Base-by-base conservation (phyloP, 2,329 filamentous ascomycete genomes). In the Chaetomiaceae sp. region DNA sequence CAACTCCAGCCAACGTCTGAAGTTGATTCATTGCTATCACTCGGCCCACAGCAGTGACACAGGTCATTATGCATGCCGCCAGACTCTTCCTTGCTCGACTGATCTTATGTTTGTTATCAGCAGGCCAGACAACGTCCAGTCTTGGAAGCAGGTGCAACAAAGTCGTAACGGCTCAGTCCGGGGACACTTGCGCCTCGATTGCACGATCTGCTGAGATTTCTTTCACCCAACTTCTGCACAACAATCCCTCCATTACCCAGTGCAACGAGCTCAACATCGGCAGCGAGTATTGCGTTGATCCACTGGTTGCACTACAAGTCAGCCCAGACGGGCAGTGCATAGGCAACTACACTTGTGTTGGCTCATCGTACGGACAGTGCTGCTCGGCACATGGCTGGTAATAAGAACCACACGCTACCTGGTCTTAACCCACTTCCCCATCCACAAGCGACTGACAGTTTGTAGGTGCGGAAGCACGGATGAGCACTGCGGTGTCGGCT, bases 151-250 rank as follows among this genome's bases (percentile, higher is more conserved):
- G 18, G 3, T 42, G 39, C 14, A 20, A 18, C 4, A 34, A 26
- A 15, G 24, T 6, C 14, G 30, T 26, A 5, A 53, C 48, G 2
- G 56, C 54, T 22, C 48, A 50, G 15, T 6, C 34, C 2, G 57
- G 57, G 12, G 57, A 59, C 46, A 58, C 57, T 6, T 59, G 57
- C 37, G 54, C 47, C 9, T 52, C 53, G 2, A 27, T 59, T 12
- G 50, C 57, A n/a, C 15, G 29, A 3, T 48, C 51, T 6, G 44
- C 53, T 11, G 52, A 53, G 14, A 49, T 58, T n/a, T 46, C 50
- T 4, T 54, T 55, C 20, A 42, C 53, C 1, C 48, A 55, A 10
- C 52, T 53, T 27, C 47, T 55, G 11, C 50, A 44, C 20, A 34
- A 45, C 17, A 55, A 55, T 40, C 53, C 51, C 3, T 18, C 14